A percentile compares a stretch with the other conserved stretches of the same genome.
phyloP scores from a whole-genome alignment of 2,329 filamentous ascomycete genomes.

The Laburnicola sp. region DNA sequence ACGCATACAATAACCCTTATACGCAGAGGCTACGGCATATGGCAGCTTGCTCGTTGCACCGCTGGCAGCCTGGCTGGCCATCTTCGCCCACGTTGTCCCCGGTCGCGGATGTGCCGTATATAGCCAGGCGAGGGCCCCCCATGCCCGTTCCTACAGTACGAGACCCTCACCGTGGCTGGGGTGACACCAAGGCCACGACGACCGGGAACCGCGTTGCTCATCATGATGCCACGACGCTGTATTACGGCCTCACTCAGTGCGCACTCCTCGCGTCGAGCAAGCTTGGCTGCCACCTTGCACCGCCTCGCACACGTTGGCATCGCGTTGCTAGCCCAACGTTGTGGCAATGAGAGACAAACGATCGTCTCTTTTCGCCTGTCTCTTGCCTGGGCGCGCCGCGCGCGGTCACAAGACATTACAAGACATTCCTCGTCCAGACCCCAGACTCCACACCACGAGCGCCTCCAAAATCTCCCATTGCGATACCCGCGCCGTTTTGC shows the following conservation, averaged over 20 bases:
- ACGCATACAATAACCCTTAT: no score
- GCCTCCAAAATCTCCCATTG: slow-evolving; percentile 15
- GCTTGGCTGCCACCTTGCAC: not conserved
- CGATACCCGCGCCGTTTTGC: slow-evolving; percentile 40
- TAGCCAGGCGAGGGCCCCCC: slow-evolving; percentile 22
- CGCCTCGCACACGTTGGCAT: not conserved
- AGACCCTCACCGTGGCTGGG: slow-evolving; percentile 33
- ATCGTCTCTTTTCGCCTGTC: not conserved
- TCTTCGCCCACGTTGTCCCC: slow-evolving; percentile 4
- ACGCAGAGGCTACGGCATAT: no score
- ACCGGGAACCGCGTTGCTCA: slow-evolving; percentile 10
- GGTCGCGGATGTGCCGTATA: slow-evolving; percentile 5
- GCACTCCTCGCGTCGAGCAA: slow-evolving; percentile 6
- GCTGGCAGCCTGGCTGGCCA: slow-evolving; percentile 13
- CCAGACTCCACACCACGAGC: slow-evolving; percentile 1
- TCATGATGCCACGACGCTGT: not conserved
- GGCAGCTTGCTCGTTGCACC: not conserved
- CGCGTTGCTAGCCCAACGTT: slow-evolving; percentile 6
- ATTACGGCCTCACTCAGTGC: slow-evolving; percentile 10
- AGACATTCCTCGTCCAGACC: no score
- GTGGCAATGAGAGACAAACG: slow-evolving; percentile 12
- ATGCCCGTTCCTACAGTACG: slow-evolving; percentile 19
- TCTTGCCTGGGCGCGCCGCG: not conserved
- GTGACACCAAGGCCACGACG: slow-evolving; percentile 27
- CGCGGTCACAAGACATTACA: slow-evolving; percentile 6